Conservation (phyloP, 768 basidiomycete species). For the Suillus ampliporus region DNA sequence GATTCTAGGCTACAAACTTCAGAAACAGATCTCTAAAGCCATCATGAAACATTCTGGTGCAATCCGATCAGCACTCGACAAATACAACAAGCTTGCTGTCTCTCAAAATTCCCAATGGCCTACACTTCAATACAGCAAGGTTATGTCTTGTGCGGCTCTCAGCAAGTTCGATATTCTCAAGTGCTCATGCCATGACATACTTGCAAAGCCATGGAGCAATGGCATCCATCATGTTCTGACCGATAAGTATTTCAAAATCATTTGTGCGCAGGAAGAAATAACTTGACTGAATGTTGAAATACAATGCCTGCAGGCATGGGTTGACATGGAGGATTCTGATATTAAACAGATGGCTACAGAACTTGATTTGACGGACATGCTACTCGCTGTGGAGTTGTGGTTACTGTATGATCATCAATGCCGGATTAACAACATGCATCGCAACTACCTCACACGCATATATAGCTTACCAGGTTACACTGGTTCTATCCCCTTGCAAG, state of each 20-base stretch:
- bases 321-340: conserved; percentile 25
- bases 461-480: conserved; percentile 3
- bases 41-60: conserved; percentile 36
- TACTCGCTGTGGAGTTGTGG: conserved; percentile 10
- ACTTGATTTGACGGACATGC: not conserved
- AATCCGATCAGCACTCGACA: conserved; percentile 36
- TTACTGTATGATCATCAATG: not conserved
- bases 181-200: conserved; percentile 36
- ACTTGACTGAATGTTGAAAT: conserved; percentile 31
- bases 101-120: conserved; percentile 17
- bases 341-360: not conserved
- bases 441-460: not conserved
- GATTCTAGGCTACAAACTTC: conserved; percentile 41
- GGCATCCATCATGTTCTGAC: conserved; percentile 20
- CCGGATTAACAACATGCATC: not conserved
- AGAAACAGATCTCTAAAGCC: conserved; percentile 40
- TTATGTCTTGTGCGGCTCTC: conserved; percentile 26
- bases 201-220: conserved; percentile 28
- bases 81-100: conserved; percentile 37
- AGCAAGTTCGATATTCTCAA: conserved; percentile 41
- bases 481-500: conserved; percentile 1
- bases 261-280: conserved; percentile 33
- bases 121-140: conserved; percentile 25
- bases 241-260: conserved; percentile 29
- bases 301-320: conserved; percentile 19